A percentile compares a stretch with the other conserved stretches of the same genome.
Conservation (phyloP, 2,329 filamentous ascomycete genomes). For the Trichophyton mentagrophytes region DNA sequence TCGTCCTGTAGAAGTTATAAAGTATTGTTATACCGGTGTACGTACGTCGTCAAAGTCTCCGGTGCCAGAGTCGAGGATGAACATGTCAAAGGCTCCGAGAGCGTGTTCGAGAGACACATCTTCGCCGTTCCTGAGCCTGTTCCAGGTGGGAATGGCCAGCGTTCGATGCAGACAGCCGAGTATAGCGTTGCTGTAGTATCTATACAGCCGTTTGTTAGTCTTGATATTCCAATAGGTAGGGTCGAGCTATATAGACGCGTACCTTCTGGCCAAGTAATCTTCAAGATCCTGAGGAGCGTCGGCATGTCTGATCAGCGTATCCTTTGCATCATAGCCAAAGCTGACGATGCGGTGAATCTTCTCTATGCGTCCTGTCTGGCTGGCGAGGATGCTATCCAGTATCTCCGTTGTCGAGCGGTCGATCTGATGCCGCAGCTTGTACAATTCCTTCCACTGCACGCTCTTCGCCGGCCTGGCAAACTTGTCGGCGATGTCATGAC, state of each 20-base stretch:
- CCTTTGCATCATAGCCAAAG: constrained; percentile 78
- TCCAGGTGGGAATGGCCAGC: constrained; percentile 68
- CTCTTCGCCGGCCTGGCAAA: constrained; percentile 40
- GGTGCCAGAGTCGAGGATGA: constrained; percentile 59
- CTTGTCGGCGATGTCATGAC: constrained; percentile 49
- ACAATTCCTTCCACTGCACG: constrained; percentile 64
- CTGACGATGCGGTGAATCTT: constrained; percentile 58
- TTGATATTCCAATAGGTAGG: not conserved
- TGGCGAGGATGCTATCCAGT: constrained; percentile 57
- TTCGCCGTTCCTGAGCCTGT: constrained; percentile 39
- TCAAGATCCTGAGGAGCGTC: constrained; percentile 46
- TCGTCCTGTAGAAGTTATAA: not conserved
- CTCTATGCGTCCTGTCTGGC: constrained; percentile 55
- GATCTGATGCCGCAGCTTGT: constrained; percentile 41
- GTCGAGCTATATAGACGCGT: not conserved
- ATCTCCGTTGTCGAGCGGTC: constrained; percentile 42
- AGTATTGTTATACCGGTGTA: constrained; percentile 1
- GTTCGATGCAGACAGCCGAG: constrained; percentile 70
- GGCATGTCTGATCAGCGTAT: constrained; percentile 59
- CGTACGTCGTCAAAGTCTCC: constrained; percentile 63
- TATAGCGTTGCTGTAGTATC: constrained; percentile 62
- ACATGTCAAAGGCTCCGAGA: constrained; percentile 77
- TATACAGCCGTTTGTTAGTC: constrained; percentile 21
- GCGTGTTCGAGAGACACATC: constrained; percentile 56
- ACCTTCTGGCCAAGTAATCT: constrained; percentile 56